Evolutionary conservation across 495 filamentous ascomycete species (phyloP).

Genomic region (Chaetomium fimeti): DNA sequence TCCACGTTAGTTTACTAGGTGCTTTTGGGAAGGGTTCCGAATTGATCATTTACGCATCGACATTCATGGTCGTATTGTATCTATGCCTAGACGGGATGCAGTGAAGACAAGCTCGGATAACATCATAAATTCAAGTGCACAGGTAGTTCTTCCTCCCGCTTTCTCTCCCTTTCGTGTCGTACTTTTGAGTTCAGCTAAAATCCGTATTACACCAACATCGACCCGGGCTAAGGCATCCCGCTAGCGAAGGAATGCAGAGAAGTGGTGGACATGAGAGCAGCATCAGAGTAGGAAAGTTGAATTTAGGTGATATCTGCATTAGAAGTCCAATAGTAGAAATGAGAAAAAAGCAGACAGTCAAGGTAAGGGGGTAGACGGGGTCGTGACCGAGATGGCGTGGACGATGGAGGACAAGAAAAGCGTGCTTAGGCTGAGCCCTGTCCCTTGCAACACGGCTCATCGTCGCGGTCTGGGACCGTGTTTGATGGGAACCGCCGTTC

Average conservation of each 20-base stretch:
- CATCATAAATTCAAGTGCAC: not conserved
- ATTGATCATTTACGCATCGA: not conserved
- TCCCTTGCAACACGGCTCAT: not conserved
- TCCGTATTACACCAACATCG: not conserved
- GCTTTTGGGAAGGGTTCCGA: not conserved
- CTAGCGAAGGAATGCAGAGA: not conserved
- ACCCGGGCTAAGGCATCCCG: not conserved
- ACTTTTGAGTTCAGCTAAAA: not conserved
- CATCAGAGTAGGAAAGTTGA: conserved; percentile 31
- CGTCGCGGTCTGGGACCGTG: not conserved
- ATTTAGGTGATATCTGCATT: conserved; percentile 56
- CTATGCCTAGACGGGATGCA: not conserved
- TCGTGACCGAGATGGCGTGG: conserved; percentile 22
- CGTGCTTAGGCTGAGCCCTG: not conserved
- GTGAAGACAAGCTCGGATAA: not conserved
- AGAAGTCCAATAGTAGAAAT: conserved; percentile 53
- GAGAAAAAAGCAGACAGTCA: conserved; percentile 40
- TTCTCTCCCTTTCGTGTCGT: not conserved
- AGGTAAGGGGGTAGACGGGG: conserved; percentile 33
- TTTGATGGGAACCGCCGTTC: not conserved
- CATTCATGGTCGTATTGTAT: not conserved
- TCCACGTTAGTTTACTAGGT: not conserved
- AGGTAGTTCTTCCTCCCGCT: not conserved
- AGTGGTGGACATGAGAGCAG: not conserved
- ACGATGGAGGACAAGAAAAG: conserved; percentile 7